A percentile compares a stretch with the other conserved stretches of the same genome.
Conservation (phyloP, 495 filamentous ascomycete species). For the Paragyromitra xinjiangensis region DNA sequence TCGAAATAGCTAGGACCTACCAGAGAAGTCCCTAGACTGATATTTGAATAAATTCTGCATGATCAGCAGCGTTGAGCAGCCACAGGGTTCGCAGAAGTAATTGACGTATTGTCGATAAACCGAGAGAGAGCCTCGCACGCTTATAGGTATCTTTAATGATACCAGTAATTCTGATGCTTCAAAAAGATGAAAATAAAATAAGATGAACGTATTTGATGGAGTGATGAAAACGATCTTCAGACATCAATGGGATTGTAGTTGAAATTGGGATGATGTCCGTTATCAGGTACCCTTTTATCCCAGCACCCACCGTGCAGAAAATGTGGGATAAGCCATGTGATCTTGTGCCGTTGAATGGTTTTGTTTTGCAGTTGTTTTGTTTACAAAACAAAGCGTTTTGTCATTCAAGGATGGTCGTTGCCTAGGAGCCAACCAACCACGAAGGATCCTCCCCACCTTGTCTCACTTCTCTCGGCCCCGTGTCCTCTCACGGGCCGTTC, state of each 20-base stretch:
- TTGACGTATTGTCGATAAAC: too few species aligned
- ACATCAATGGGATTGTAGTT: neutral
- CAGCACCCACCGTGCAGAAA: neutral
- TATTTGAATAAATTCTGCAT: constrained; percentile 1
- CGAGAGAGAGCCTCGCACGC: too few species aligned
- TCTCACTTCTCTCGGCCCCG: constrained; percentile 25
- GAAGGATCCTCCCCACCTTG: constrained; percentile 27
- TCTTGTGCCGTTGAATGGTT: constrained; percentile 8
- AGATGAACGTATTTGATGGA: neutral
- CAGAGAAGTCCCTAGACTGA: neutral
- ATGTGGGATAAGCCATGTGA: constrained; percentile 25
- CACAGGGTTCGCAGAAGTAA: too few species aligned
- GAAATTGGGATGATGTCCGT: neutral
- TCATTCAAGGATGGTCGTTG: neutral
- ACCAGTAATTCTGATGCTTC: too few species aligned
- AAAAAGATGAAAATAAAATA: neutral
- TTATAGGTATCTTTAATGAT: too few species aligned
- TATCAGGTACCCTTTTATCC: constrained; percentile 2
- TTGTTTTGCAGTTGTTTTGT: constrained; percentile 24
- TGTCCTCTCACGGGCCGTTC: constrained; percentile 29
- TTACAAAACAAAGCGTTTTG: constrained; percentile 24
- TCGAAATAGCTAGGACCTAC: neutral
- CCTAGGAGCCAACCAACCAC: neutral
- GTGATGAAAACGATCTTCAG: neutral
- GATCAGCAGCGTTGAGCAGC: neutral